Percentiles rank a stretch among this genome's conserved stretches.
phyloP scores from a whole-genome alignment of 2,329 filamentous ascomycete species.

The Botrytis tulipae region DNA sequence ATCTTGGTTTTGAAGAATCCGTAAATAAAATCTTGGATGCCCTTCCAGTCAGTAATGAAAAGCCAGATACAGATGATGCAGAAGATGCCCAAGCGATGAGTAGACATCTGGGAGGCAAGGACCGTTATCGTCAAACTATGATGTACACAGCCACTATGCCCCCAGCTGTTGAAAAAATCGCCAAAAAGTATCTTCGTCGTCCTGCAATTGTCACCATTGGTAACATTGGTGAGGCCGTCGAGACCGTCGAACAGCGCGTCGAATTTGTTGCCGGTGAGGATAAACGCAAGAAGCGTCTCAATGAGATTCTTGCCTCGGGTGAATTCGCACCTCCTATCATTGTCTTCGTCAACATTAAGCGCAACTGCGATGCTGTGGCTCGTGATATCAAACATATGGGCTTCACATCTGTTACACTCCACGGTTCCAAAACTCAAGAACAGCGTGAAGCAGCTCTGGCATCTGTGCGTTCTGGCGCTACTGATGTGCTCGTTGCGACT shows the following conservation, averaged over 20 bases:
- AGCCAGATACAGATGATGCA: constrained; percentile 89
- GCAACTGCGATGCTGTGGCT: constrained; percentile 94
- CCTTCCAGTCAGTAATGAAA: constrained; percentile 87
- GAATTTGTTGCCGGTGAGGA: constrained; percentile 91
- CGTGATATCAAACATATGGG: constrained; percentile 94
- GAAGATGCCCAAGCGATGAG: constrained; percentile 87
- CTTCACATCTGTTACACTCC: constrained; percentile 83
- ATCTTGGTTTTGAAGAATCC: constrained; percentile 94
- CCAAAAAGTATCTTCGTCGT: constrained; percentile 91
- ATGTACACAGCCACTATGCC: constrained; percentile 99
- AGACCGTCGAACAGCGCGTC: constrained; percentile 95
- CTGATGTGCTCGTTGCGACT: constrained; percentile 89
- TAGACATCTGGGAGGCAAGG: constrained; percentile 68
- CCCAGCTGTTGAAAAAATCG: constrained; percentile 85
- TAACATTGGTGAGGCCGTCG: constrained; percentile 90
- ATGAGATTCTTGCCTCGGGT: constrained; percentile 78
- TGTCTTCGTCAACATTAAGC: constrained; percentile 99
- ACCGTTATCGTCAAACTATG: constrained; percentile 95
- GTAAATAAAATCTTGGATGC: constrained; percentile 97
- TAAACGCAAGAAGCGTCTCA: constrained; percentile 92
- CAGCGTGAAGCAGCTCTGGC: constrained; percentile 91
- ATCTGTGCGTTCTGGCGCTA: constrained; percentile 75
- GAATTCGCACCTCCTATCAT: constrained; percentile 90
- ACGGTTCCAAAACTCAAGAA: constrained; percentile 96
- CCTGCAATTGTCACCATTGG: constrained; percentile 94